A percentile compares a stretch with the other conserved stretches of the same genome.
These are phyloP conservation scores for Solanum pimpinellifolium DNA, from an alignment of 257 asterid genomes.

Conservation along the genomic window DNA sequence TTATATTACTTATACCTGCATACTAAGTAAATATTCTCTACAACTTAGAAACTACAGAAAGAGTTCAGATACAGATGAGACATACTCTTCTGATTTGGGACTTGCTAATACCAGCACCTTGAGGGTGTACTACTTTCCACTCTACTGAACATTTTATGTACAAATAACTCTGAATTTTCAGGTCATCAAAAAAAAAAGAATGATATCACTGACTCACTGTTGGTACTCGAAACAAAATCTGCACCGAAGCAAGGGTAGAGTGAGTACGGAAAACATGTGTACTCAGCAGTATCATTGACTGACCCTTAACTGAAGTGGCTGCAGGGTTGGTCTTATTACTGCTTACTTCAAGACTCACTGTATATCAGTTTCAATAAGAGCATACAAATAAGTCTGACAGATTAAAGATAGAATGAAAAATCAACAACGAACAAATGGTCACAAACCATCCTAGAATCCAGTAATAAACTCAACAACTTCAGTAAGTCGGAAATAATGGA, in stretches of 20 bases:
- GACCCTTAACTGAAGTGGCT: neutral
- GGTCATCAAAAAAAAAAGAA: too few relatives aligned
- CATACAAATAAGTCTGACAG: neutral
- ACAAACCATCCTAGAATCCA: too few relatives aligned
- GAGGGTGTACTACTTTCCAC: neutral
- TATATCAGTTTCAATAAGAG: neutral
- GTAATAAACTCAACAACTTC: neutral
- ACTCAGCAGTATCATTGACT: neutral
- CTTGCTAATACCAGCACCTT: neutral
- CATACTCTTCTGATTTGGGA: neutral
- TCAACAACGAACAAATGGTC: too few relatives aligned
- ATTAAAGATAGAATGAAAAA: too few relatives aligned
- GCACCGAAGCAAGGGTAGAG: neutral
- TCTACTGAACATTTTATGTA: too few relatives aligned
- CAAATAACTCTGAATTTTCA: too few relatives aligned
- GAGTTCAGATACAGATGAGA: neutral
- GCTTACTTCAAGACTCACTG: neutral
- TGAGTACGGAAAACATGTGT: neutral
- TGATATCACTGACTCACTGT: too few relatives aligned
- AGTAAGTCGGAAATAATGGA: neutral
- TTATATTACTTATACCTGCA: too few relatives aligned
- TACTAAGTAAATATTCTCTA: too few relatives aligned
- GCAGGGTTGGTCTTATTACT: neutral
- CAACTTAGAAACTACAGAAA: too few relatives aligned
- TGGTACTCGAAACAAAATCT: too few relatives aligned